Percentiles rank a stretch among this genome's conserved stretches.
Conservation (phyloP, 2,329 filamentous ascomycete species). For the Didymella sp. region DNA sequence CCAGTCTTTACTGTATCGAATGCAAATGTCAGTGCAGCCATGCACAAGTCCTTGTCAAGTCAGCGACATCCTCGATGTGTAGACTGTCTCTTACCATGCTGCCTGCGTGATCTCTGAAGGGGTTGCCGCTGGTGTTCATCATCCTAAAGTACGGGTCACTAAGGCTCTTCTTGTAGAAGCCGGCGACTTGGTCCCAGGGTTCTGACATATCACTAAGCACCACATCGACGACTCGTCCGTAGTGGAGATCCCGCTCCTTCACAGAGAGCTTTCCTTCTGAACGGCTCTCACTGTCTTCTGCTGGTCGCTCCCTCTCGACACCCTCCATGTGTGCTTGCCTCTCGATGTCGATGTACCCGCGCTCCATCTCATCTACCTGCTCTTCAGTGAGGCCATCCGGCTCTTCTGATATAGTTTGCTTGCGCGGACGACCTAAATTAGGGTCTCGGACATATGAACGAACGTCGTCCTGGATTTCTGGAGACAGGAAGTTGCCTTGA, state of each 20-base stretch:
- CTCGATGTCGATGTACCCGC: constrained; percentile 73
- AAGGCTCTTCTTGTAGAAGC: constrained; percentile 85
- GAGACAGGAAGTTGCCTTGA: constrained; percentile 89
- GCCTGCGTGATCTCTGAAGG: constrained; percentile 85
- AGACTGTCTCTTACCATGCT: constrained; percentile 78
- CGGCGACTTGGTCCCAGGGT: constrained; percentile 84
- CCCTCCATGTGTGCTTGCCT: constrained; percentile 53
- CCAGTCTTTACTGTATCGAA: constrained; percentile 81
- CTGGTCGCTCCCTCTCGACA: constrained; percentile 25
- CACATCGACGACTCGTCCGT: constrained; percentile 77
- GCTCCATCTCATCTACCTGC: constrained; percentile 52
- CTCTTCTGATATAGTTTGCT: constrained; percentile 35
- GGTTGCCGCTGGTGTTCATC: constrained; percentile 96
- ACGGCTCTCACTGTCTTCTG: constrained; percentile 23
- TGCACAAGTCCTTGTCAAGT: constrained; percentile 83
- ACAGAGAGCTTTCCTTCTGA: constrained; percentile 37
- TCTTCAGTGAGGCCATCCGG: constrained; percentile 46
- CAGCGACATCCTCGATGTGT: constrained; percentile 1
- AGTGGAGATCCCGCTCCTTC: constrained; percentile 48
- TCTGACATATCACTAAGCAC: constrained; percentile 99
- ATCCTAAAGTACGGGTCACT: constrained; percentile 97
- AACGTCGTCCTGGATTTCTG: constrained; percentile 75
- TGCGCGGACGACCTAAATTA: constrained; percentile 61
- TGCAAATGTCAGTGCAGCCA: constrained; percentile 82
- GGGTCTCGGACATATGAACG: constrained; percentile 75